Base-by-base conservation (phyloP, 306 rosid genomes). In the Cicer bijugum region DNA sequence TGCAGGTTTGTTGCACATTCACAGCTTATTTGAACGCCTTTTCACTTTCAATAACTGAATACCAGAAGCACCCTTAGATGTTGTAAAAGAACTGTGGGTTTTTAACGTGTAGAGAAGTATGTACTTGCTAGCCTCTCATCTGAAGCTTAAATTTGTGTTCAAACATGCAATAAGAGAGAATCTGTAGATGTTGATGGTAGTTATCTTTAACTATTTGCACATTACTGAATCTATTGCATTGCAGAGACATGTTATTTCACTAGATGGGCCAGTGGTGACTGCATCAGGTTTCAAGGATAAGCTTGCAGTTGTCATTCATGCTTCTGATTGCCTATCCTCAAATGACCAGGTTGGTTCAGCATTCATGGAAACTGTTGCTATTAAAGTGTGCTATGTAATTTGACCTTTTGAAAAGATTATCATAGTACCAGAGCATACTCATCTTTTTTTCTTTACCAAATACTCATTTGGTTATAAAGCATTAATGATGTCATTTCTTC, bases 251-350 rank as follows among this genome's bases (percentile, higher is more conserved):
- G 79, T 94, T 66, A 69, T 94, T 65, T 90, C 91, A 35, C 81
- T 94, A 33, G 90, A 91, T 38, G 96, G 99, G 82, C 93, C 96
- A 65, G 96, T 88, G 62, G 95, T 94, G 80, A 90, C 97, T 46
- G 96, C 99, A 75, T 83, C 97, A 10, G 99, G 99, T 79, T 89
- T 89, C 84, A 84, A 84, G 80, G 91, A 90, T 73, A 86, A 87
- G 71, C 89, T 94, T 81, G 99, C 91, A 4, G 75, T 94, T 86
- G 97, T 94, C 68, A 86, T 90, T 76, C 93, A 88, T 85, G 87
- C 91, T 71, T 84, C 89, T 78, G 88, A 82, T 61, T 85, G 86
- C 78, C 88, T 84, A 72, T 85, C 96, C 66, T 84, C 93, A 58
- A 82, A 84, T 69, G 91, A 91, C 61, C 99, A 91, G 97, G 99